phyloP scores from a whole-genome alignment of 139 green algal species.

The Choricystis sp. region DNA sequence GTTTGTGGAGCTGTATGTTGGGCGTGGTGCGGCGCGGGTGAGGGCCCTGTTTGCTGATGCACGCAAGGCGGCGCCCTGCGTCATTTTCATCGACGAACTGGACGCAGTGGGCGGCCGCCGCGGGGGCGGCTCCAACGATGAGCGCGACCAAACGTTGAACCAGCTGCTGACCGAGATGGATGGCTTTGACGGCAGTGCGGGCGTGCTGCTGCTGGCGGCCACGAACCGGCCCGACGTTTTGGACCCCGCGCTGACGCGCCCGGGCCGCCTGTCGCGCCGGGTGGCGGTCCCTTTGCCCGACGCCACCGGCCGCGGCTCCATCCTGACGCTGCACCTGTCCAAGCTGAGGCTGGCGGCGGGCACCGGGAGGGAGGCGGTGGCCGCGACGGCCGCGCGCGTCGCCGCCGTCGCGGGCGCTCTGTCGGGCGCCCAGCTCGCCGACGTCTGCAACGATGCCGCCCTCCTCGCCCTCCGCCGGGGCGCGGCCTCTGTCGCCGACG shows the following conservation, averaged over 20 bases:
- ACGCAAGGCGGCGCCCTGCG: conserved; percentile 53
- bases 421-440: conserved; percentile 81
- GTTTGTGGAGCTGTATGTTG: conserved; percentile 99
- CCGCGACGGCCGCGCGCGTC: conserved; percentile 1
- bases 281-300: conserved; percentile 66
- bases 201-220: conserved; percentile 71
- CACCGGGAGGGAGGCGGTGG: conserved; percentile 1
- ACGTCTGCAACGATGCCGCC: conserved; percentile 84
- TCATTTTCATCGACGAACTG: conserved; percentile 99
- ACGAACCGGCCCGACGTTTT: conserved; percentile 78
- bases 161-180: conserved; percentile 89
- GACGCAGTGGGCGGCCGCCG: conserved; percentile 59
- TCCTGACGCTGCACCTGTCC: conserved; percentile 66
- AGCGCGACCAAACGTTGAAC: conserved; percentile 58
- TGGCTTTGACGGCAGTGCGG: conserved; percentile 55
- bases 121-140: neutral
- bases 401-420: conserved; percentile 14
- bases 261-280: conserved; percentile 46
- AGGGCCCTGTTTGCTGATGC: conserved; percentile 85
- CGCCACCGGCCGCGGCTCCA: conserved; percentile 38
- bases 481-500: conserved; percentile 28
- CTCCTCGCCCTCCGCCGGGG: conserved; percentile 53
- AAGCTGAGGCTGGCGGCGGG: conserved; percentile 24
- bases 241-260: conserved; percentile 70
- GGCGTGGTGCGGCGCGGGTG: conserved; percentile 74